Conservation (phyloP, 768 basidiomycete genomes). For the Tylopilus rubrobrunneus region DNA sequence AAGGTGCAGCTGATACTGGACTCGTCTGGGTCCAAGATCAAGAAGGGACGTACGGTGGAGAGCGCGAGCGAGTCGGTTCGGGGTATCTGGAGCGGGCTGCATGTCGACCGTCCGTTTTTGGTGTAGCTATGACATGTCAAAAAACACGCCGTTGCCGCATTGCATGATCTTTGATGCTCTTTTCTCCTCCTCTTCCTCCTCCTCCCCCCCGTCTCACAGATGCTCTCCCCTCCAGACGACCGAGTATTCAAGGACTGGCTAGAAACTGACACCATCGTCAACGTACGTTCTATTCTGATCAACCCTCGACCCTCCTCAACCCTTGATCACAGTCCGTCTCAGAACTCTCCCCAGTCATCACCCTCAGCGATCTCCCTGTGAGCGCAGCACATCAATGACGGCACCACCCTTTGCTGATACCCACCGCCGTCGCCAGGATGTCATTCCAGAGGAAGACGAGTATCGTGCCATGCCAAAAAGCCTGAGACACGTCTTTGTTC, state of each 20-base stretch:
- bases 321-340: background rate
- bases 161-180: background rate
- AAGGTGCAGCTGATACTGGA: conserved; percentile 84
- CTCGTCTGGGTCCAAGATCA: conserved; percentile 84
- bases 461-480: conserved; percentile 28
- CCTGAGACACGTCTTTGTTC: conserved; percentile 28
- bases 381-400: conserved; percentile 19
- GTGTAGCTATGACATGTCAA: conserved; percentile 30
- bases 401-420: conserved; percentile 19
- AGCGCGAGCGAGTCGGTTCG: conserved; percentile 76
- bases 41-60: conserved; percentile 60
- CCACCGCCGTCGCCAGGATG: conserved; percentile 22
- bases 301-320: background rate
- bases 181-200: background rate
- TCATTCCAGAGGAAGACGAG: conserved; percentile 27
- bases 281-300: conserved; percentile 14
- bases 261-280: conserved; percentile 24
- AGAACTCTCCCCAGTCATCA: conserved; percentile 1
- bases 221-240: conserved; percentile 4
- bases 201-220: conserved; percentile 3
- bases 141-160: conserved; percentile 33
- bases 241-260: conserved; percentile 13
- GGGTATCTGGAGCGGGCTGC: conserved; percentile 89
- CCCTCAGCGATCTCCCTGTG: conserved; percentile 26
- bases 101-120: conserved; percentile 66